Percentiles rank a stretch among this genome's conserved stretches.
phyloP scores from a whole-genome alignment of 305 asterid species.

The Fraxinus albicans region DNA sequence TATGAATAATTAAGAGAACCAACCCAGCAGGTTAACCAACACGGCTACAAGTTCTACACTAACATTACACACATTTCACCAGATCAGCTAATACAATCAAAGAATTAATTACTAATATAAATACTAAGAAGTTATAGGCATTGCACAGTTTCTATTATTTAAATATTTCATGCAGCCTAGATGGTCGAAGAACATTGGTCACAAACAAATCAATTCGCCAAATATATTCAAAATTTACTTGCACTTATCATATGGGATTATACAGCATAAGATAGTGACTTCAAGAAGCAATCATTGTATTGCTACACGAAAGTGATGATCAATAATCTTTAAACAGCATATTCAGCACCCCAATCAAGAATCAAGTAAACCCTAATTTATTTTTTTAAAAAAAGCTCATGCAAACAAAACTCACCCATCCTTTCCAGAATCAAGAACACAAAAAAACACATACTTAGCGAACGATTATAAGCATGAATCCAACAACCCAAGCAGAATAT shows the following conservation, averaged over 20 bases:
- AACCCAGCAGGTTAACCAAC: background rate
- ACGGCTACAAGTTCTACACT: background rate
- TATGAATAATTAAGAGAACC: constrained; percentile 18
- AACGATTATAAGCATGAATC: background rate
- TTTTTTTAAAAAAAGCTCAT: background rate
- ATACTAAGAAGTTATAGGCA: background rate
- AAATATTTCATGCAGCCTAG: background rate
- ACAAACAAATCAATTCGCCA: background rate
- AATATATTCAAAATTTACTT: background rate
- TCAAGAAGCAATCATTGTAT: background rate
- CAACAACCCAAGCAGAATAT: background rate
- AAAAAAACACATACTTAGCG: background rate
- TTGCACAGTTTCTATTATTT: background rate
- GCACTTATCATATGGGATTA: background rate
- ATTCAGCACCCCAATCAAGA: background rate
- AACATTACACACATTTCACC: background rate
- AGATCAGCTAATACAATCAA: background rate
- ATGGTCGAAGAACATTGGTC: background rate
- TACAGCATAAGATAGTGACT: background rate
- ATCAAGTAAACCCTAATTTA: background rate
- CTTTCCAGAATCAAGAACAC: background rate
- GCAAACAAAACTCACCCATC: background rate
- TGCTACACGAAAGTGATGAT: background rate
- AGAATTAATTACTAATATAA: background rate
- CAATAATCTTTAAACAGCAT: background rate